phyloP scores from a whole-genome alignment of 495 filamentous ascomycete species.

The Lichenothelia convexa region DNA sequence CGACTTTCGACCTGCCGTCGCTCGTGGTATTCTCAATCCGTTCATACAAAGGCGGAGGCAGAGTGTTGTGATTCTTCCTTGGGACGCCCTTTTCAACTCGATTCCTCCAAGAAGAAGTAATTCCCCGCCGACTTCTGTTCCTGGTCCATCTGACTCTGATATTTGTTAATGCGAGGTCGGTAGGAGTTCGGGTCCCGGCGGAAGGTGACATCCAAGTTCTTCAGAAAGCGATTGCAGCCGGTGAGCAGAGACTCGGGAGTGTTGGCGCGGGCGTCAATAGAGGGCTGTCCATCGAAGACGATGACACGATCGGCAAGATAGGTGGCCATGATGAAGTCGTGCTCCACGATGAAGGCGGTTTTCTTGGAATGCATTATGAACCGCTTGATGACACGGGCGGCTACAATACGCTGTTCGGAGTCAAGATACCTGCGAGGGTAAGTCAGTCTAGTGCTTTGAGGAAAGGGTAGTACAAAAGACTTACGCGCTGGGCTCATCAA shows the following conservation, averaged over 20 bases:
- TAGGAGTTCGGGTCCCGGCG: constrained; percentile 92
- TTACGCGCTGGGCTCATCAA: constrained; percentile 74
- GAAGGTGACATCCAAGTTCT: constrained; percentile 94
- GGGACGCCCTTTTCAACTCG: constrained; percentile 53
- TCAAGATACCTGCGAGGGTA: constrained; percentile 54
- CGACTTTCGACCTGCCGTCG: constrained; percentile 21
- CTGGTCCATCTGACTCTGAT: constrained; percentile 84
- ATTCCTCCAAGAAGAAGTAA: constrained; percentile 94
- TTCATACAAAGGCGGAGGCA: constrained; percentile 14
- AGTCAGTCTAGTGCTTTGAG: neutral
- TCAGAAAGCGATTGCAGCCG: constrained; percentile 90
- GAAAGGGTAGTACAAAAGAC: neutral
- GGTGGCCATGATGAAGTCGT: constrained; percentile 99
- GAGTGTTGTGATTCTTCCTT: constrained; percentile 27
- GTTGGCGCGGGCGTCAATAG: constrained; percentile 73
- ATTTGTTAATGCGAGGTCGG: constrained; percentile 95
- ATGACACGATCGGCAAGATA: constrained; percentile 97
- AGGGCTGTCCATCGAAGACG: constrained; percentile 89
- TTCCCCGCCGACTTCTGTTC: constrained; percentile 91
- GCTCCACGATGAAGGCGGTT: constrained; percentile 96
- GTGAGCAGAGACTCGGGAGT: constrained; percentile 79
- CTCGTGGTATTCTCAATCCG: too few relatives aligned
- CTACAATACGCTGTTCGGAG: constrained; percentile 96
- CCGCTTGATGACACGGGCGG: constrained; percentile 91
- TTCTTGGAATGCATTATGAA: constrained; percentile 99